Base-by-base conservation (phyloP, 768 basidiomycete species). In the Hygrophoropsis aurantiaca region DNA sequence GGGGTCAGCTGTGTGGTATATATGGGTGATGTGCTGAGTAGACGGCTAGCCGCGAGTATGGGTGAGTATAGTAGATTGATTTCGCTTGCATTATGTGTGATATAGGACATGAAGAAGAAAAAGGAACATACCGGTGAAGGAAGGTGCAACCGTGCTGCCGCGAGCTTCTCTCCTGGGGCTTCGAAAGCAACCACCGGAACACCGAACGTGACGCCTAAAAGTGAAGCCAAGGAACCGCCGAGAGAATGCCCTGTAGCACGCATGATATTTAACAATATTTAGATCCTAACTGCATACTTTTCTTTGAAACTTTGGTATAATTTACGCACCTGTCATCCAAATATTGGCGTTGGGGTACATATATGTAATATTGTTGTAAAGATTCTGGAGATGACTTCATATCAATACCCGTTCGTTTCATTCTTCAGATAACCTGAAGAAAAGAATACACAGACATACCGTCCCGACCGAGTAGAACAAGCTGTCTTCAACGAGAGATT, bases 1-100 rank as follows among this genome's bases (percentile, higher is more conserved):
- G 0, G 94, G 94, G 73, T 98, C 95, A 18, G 87, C 94, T 1
- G 88, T 97, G 60, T 97, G 87, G 58, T 89, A 95, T 7, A 97
- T 75, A 58, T 97, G 92, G 0, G 87, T 93, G 34, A 95, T 74
- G 52, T 90, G 87, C 3, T 83, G 79, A 0, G 75, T 74, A 2
- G 84, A 82, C 0, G 85, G 87, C 85, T 88, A 24, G 3, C 39
- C 13, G 34, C 16, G 33, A 40, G 15, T 34, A 37, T 37, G 26
- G 20, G 24, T 57, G 2, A 49, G 47, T 20, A 43, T 18, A 44
- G 23, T 11, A 10, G n/a, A 18, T 33, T 33, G 16, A 25, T 23
- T 15, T 5, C 9, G 3, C 38, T n/a, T n/a, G n/a, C n/a, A n/a
- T n/a, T n/a, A n/a, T n/a, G n/a, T n/a, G n/a, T n/a, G n/a, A n/a